Base-by-base conservation (phyloP, 1,284 basidiomycete species). In the Fomes fomentarius region DNA sequence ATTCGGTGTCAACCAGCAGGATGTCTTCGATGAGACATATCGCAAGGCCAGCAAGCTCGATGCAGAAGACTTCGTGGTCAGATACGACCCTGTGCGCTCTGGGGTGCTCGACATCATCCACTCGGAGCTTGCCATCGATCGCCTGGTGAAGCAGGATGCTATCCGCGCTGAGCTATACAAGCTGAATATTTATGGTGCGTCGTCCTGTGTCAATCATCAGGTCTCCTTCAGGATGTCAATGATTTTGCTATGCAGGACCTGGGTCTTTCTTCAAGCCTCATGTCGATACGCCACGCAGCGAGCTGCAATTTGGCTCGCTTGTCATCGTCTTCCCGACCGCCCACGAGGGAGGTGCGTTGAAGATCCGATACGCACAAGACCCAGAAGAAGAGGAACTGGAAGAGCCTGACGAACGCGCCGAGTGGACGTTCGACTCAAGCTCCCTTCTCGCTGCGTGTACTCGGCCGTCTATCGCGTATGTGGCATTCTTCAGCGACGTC, bases 401-500 rank as follows among this genome's bases (percentile, higher is more conserved):
- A 25, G 15, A 22, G 8, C 8, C 19, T n/a, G 11, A 17, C 35
- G 35, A 30, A 7, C 28, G 28, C 12, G 28, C 28, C n/a, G 56
- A 62, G 37, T 62, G 58, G 58, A 54, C 33, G 1, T 71, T 78
- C 57, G 70, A 77, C 56, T 69, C 72, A 3, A 63, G 63, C 1
- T 10, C 53, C 5, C 57, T 68, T 19, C 56, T 71, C 5, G 43
- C 60, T 0, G 25, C 55, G 14, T 6, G 28, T 8, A 4, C n/a
- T 4, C 17, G 46, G 11, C 62, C 60, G 3, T 61, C 60, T 2
- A 56, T 75, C 34, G 71, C 68, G 1, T 78, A 71, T 52, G 63
- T 68, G 44, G 72, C 72, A 1, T 76, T 80, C 58, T 78, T 69
- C 67, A 72, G 75, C 52, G 76, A 79, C 62, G 68, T 76, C 56